Evolutionary conservation across 176 grass and related monocot genomes (phyloP).

Genomic region (Rhynchospora tenuis): DNA sequence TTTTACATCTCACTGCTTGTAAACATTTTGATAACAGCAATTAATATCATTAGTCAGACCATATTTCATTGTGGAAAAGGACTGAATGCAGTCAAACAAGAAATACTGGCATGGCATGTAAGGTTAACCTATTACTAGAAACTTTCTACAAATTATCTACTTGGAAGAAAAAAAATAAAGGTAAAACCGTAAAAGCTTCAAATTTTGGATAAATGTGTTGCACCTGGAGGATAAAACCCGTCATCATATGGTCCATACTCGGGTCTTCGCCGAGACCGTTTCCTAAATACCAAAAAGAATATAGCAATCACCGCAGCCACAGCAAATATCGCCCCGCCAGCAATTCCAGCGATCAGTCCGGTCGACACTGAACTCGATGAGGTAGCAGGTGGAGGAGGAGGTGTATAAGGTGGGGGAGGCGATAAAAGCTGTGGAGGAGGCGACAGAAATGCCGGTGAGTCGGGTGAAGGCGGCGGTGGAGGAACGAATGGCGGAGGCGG

Average conservation of each 20-base stretch:
- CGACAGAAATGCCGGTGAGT: background rate
- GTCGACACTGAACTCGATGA: background rate
- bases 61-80: background rate
- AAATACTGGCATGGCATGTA: background rate
- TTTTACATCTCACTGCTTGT: background rate
- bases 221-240: background rate
- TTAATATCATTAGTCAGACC: background rate
- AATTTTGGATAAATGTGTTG: background rate
- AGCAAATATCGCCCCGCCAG: constrained; percentile 23
- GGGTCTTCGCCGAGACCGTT: constrained; percentile 15
- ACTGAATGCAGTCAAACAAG: background rate
- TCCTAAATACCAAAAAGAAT: constrained; percentile 26
- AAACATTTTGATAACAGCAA: background rate
- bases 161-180: background rate
- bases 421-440: constrained; percentile 12
- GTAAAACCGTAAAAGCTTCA: background rate
- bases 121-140: background rate
- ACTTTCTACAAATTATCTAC: background rate
- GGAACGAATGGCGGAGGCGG: constrained; percentile 18
- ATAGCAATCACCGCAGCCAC: constrained; percentile 29
- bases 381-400: background rate
- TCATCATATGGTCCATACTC: background rate
- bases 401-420: constrained; percentile 6
- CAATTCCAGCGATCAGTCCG: constrained; percentile 31
- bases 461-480: background rate